Evolutionary conservation across 495 filamentous ascomycete species (phyloP), one percentile per base, ranked within the genome.

Genomic region (Neurospora pannonica): DNA sequence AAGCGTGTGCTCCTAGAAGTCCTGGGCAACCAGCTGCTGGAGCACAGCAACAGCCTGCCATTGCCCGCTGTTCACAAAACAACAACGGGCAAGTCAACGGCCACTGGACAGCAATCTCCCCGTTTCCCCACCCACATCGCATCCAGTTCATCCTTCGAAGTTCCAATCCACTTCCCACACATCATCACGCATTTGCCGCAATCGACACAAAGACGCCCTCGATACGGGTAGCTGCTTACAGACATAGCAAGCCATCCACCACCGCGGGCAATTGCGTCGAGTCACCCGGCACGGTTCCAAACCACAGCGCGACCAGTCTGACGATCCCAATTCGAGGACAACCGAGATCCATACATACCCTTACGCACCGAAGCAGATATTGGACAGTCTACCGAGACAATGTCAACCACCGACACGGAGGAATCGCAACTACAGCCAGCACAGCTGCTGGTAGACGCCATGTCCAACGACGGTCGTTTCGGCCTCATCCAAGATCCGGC

Each of bases 401-500:
- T 75, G 74, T 67, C 74, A 38, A 28, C 28, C 54, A 67, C 75
- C 43, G 76, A 78, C 71, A 71, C 70, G 8, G 80, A 79, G 46
- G 74, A 70, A 15, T 75, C 28, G 28, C 54, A 67, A 67, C 28
- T 34, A 34, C 54, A 67, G 28, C 28, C 54, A 19, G 54, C 76
- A 15, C 73, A 76, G n/a, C 81, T 78, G 78, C 31, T 75, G 38
- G 75, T 75, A 70, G 76, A 79, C 74, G 75, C 75, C 75, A 75
- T 77, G 9, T 70, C 73, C 46, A 78, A 80, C 36, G 79, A 81
- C 40, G 80, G 82, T 19, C 79, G 67, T 31, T 43, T 17, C 2
- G 71, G 38, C 37, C 72, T 76, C 28, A 71, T 76, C 73, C 73
- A 84, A 75, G 79, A 82, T 40, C 85, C 85, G 40, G 76, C 82